Percentiles rank a stretch among this genome's conserved stretches.
These are phyloP conservation scores for Erysimum cheiri DNA, from an alignment of 441 rosid genomes.

Conservation along the genomic window DNA sequence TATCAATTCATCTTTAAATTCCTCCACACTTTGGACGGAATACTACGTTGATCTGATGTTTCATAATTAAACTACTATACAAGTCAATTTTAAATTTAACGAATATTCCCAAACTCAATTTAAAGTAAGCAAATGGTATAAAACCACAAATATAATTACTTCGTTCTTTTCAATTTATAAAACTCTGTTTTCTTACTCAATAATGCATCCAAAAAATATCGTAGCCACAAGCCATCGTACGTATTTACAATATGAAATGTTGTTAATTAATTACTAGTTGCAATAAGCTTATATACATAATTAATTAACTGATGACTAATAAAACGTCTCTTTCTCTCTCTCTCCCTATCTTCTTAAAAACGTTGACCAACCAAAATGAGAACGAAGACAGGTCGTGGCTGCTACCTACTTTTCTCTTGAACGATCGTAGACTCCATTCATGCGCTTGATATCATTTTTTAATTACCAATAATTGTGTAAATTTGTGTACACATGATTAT, in stretches of 20 bases:
- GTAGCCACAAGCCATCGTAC: constrained; percentile 23
- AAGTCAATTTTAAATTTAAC: constrained; percentile 13
- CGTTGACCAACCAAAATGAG: constrained; percentile 35
- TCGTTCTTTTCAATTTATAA: not conserved
- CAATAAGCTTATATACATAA: not conserved
- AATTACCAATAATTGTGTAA: not conserved
- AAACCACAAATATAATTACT: constrained; percentile 5
- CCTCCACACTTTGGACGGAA: constrained; percentile 27
- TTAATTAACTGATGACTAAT: not conserved
- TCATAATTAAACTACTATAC: constrained; percentile 22
- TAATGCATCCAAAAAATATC: constrained; percentile 3
- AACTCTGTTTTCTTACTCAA: constrained; percentile 6
- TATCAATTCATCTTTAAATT: constrained; percentile 31
- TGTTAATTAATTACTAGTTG: not conserved
- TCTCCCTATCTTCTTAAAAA: constrained; percentile 12
- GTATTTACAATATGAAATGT: not conserved
- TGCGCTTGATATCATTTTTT: constrained; percentile 7
- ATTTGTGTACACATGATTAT: not conserved
- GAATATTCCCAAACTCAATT: constrained; percentile 17
- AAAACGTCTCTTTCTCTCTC: not conserved
- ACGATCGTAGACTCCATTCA: constrained; percentile 23
- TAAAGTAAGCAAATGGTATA: constrained; percentile 3
- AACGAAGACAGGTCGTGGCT: constrained; percentile 34
- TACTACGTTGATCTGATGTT: constrained; percentile 35
- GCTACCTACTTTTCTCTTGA: constrained; percentile 40